Evolutionary conservation across 345 rosid species (phyloP), one percentile per base, ranked within the genome.

Genomic region (Anastatica hierochuntica): DNA sequence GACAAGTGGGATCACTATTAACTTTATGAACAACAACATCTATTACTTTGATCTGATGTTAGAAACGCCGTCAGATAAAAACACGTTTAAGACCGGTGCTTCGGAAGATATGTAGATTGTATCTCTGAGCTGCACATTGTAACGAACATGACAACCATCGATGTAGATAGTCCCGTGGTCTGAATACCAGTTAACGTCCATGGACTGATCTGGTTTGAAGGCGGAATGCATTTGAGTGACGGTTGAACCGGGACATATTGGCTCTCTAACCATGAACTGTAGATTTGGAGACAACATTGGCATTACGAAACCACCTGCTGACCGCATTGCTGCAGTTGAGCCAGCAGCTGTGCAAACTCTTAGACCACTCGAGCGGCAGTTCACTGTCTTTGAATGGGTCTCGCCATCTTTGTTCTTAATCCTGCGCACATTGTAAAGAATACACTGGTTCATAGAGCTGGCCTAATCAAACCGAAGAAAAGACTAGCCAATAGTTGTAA

Each of bases 261-360:
- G 96, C 58, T 90, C 95, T 64, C 98, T 84, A 27, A 87, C 94
- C 95, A 90, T 79, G 34, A 77, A 90, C 30, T 87, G 94, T 42
- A 84, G 79, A 70, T 81, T 83, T 39, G 43, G 64, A 29, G 89
- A 84, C 49, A 77, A 55, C 53, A 78, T 76, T 23, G 95, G 89
- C 92, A 90, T 80, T 26, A 63, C 44, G 16, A 75, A 79, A 45
- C 96, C 98, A 62, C 98, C 95, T 8, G 94, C 94, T 11, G 96
- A 90, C 16, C 63, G 81, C 94, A 84, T 90, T 56, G 98, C 95
- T 5, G 94, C 94, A 0, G 98, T 84, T 36, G 95, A 84, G 41
- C 96, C 98, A 46, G 88, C 82, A 10, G 96, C 86, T 29, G 88
- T 83, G 34, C 94, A 90, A 43, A 84, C 76, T 80, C 95, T 79